Base-by-base conservation (phyloP, 2,329 filamentous ascomycete genomes). In the Colletotrichum sp. region DNA sequence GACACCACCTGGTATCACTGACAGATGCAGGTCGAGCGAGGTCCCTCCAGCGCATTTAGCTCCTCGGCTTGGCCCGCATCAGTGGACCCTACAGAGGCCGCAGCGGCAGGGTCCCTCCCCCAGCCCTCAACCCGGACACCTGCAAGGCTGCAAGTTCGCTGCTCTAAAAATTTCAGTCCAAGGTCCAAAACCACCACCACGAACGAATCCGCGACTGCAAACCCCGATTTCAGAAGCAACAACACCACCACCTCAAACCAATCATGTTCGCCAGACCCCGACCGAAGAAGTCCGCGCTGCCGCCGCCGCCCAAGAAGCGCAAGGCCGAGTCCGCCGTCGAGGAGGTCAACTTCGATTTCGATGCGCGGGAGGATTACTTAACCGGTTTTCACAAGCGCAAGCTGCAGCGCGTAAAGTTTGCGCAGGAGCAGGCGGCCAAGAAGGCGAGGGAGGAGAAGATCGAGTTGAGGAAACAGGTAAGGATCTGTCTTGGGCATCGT, bases 331-430 rank as follows among this genome's bases (percentile, higher is more conserved):
- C 87, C 59, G 84, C 87, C 51, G 87, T 94, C 74, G 94, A 96
- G 80, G 95, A 98, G 82, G 93, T 99, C 83, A 91, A 87, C 66
- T 99, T 98, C 85, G 95, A 99, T 85, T 86, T 89, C 75, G 88
- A 89, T 75, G 94, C 94, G 59, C 93, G 97, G 76, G 87, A 93
- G 76, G 95, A 98, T 80, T 99, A 94, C 81, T 88, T 99, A 72
- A 98, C 95, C 0, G 97, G 97, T 4, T 99, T 99, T 85, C 96
- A 96, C 87, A 99, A 98, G 88, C 93, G 97, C 83, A 98, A 98
- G 84, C 86, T 94, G 67, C 93, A 95, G 82, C 90, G 97, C 47
- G 92, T 93, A 77, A 97, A 98, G 86, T 88, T 93, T 83, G 96
- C 96, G 3, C 94, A 97, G 80, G 95, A 97, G 77, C 88, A 93